A percentile compares a stretch with the other conserved stretches of the same genome.
These are phyloP conservation scores for Sporothrix luriei DNA, from an alignment of 2,329 filamentous ascomycete species.

Conservation along the genomic window DNA sequence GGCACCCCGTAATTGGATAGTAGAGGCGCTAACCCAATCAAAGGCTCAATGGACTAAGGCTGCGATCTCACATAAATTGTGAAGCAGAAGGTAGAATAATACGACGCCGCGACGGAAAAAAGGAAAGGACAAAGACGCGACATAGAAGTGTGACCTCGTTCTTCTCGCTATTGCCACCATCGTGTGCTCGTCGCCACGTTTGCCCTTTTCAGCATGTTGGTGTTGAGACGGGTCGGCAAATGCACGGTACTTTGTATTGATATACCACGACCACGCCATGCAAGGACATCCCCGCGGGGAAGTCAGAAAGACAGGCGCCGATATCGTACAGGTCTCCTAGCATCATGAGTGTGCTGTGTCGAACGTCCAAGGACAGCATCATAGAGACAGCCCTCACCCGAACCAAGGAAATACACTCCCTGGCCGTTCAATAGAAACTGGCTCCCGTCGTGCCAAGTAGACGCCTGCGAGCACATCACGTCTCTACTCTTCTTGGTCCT, in stretches of 20 bases:
- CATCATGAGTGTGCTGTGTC: background rate
- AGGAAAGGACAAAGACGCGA: background rate
- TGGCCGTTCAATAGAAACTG: no score
- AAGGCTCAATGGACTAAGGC: constrained; percentile 5
- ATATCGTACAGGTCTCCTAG: background rate
- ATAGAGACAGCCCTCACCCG: background rate
- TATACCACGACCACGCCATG: no score
- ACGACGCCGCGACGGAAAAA: no score
- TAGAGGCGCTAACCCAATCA: background rate
- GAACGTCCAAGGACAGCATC: background rate
- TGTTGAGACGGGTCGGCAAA: background rate
- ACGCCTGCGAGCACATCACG: no score
- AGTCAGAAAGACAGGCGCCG: background rate
- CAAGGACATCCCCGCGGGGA: background rate
- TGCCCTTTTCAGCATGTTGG: background rate
- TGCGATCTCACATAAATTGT: constrained; percentile 11
- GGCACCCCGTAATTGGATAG: background rate
- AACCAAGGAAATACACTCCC: background rate
- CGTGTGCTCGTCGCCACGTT: background rate
- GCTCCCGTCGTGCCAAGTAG: background rate
- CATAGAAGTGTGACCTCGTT: background rate
- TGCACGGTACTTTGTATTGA: no score
- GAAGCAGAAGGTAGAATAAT: background rate
- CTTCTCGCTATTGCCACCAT: background rate
- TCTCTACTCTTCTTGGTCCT: no score